Base-by-base conservation (phyloP, 2,329 filamentous ascomycete genomes). In the Fusarium falciforme region DNA sequence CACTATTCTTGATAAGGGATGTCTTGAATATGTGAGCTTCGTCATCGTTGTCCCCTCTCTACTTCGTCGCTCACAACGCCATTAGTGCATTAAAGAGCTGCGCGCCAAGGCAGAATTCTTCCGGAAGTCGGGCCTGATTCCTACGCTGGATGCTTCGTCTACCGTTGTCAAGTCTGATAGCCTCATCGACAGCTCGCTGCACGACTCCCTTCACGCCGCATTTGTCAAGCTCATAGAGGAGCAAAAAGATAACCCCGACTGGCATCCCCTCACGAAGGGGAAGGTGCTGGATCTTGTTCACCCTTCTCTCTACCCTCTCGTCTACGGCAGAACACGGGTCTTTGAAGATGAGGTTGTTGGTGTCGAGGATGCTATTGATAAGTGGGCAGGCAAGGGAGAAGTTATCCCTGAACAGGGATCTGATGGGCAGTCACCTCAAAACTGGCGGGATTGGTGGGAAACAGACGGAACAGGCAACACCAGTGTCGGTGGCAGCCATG, bases 401-500 rank as follows among this genome's bases (percentile, higher is more conserved):
- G 33, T 75, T 11, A 76, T 77, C n/a, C 59, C 67, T 12, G 0
- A 63, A 42, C 14, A 11, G 0, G 90, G 90, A 75, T 91, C 86
- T 27, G 44, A 49, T 29, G 44, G 16, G 27, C 44, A 29, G 25
- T 4, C 16, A 11, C 25, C 16, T 29, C 25, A 44, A 22, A 16
- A 49, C 4, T 44, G 40, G 40, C 12, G 40, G 6, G 11, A 42
- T 42, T 49, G 44, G 44, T 25, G 22, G 42, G 20, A 25, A 27
- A 25, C 22, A 10, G 22, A 47, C 14, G 25, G 42, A 47, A 10
- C 10, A 20, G 6, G 4, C 14, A 11, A 12, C 16, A 25, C 7
- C 12, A 2, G 31, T 29, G 87, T 92, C 3, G 44, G 42, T 1
- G 84, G 88, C 1, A 85, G 91, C 73, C 80, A 90, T 1, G 83